Base-by-base conservation (phyloP, 2,329 filamentous ascomycete genomes). In the Talaromyces piceae region DNA sequence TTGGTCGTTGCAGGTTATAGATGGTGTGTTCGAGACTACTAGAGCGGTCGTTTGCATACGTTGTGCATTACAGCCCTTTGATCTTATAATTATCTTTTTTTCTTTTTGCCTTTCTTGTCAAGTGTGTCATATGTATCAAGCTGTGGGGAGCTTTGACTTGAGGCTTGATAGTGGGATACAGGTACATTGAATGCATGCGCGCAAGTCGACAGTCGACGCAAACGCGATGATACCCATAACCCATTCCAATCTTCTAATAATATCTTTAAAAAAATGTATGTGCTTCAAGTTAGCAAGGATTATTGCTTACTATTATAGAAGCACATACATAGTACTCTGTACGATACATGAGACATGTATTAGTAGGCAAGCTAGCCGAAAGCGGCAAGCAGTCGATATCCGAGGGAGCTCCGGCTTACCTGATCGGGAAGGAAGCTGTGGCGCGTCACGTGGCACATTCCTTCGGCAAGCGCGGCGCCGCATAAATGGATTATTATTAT, bases 31-130 rank as follows among this genome's bases (percentile, higher is more conserved):
- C 22, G 39, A 43, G n/a, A n/a, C n/a, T n/a, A n/a, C 39, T 43
- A 41, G 39, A 43, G 22, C 39, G 39, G 39, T 43, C 39, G 23
- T 41, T 41, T 43, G 39, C 39, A 43, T 43, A 23, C 39, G 39
- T 43, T 43, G 22, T 43, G 37, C 16, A 41, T 41, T 18, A 41
- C 20, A n/a, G n/a, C n/a, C n/a, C n/a, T n/a, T n/a, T n/a, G n/a
- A n/a, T n/a, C n/a, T 23, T 43, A 23, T 25, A 13, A n/a, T 16
- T 16, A 23, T 3, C 4, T 41, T 4, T 22, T 41, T 7, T 41
- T 41, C 5, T 41, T 41, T 9, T 41, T 41, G 2, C 8, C 11
- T 20, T 20, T 41, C 31, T 37, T 37, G 33, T n/a, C n/a, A n/a
- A n/a, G n/a, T n/a, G 33, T 37, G n/a, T 37, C 20, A 30, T 30